These are phyloP conservation scores for Tylopilus felleus DNA, from an alignment of 768 basidiomycete species.

Conservation along the genomic window DNA sequence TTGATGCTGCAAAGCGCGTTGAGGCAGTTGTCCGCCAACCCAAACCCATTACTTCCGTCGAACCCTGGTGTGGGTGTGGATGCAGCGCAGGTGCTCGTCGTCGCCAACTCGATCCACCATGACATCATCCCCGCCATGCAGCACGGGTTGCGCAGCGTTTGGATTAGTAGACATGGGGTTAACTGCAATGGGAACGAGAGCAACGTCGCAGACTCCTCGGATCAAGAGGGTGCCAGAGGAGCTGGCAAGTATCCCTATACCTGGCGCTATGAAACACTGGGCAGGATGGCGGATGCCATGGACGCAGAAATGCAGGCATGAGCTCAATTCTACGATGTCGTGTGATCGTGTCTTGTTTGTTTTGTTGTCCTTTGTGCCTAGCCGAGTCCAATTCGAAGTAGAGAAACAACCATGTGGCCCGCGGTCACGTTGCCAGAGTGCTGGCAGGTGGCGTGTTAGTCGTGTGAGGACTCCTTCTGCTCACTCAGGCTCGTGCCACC, in stretches of 20 bases:
- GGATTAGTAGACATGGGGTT: constrained; percentile 51
- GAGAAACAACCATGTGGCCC: constrained; percentile 2
- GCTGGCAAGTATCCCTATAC: constrained; percentile 35
- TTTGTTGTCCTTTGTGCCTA: too few relatives aligned
- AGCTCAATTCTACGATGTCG: not conserved
- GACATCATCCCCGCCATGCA: constrained; percentile 62
- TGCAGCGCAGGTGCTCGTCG: constrained; percentile 49
- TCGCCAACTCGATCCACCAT: constrained; percentile 65
- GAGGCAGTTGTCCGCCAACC: constrained; percentile 22
- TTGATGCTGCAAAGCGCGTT: constrained; percentile 35
- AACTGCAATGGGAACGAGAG: constrained; percentile 36
- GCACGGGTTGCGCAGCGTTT: constrained; percentile 56
- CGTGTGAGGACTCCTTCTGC: not conserved
- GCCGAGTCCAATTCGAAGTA: not conserved
- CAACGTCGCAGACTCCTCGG: constrained; percentile 23
- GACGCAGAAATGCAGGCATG: constrained; percentile 34
- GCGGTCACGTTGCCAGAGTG: too few relatives aligned
- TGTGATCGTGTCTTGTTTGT: not conserved
- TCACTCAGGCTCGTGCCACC: too few relatives aligned
- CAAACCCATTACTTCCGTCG: constrained; percentile 19
- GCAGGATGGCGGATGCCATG: constrained; percentile 58
- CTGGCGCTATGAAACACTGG: constrained; percentile 58
- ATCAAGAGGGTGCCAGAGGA: constrained; percentile 13
- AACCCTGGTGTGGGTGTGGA: constrained; percentile 27
- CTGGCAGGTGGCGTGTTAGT: not conserved